Base-by-base conservation (phyloP, 2,329 filamentous ascomycete species). In the Apiospora marii region DNA sequence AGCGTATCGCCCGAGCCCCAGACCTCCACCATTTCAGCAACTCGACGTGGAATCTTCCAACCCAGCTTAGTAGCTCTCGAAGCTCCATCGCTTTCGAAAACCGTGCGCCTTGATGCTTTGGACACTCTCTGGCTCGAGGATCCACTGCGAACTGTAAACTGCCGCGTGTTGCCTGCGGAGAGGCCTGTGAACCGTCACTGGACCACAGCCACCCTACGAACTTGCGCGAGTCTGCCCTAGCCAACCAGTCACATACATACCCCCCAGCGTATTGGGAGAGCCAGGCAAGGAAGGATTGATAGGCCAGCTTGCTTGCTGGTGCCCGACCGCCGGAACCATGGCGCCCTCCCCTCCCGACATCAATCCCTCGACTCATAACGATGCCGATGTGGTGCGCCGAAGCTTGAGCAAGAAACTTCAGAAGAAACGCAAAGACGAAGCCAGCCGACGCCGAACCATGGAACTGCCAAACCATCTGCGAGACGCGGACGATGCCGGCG, bases 391-490 rank as follows among this genome's bases (percentile, higher is more conserved):
- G 41, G 82, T 80, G 70, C 83, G 82, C 71, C 84, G 84, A 70
- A 76, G 76, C 71, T 78, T 84, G 14, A 82, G 81, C 70, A 84
- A 81, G 72, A 88, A 83, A 76, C 83, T 88, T 22, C 84, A 84
- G 46, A 87, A 85, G 79, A 85, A 81, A 73, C 83, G 79, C 46
- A 82, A 82, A 74, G 82, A 83, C 46, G 77, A 80, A 22, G 80
- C 82, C 67, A 41, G 13, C 58, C 58, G 30, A 41, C 81, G 77
- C 3, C 81, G 83, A 2, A 83, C 83, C 16, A 84, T 87, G 82
- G 85, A 88, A 72, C 84, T 90, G 7, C 89, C 89, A 16, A 88
- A 89, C 34, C 85, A 85, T 24, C 80, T 91, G 49, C 85, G 84
- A 78, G 84, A 86, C 67, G 76, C 80, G 61, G 85, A 83, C 74